These are phyloP conservation scores for Trametes coccinea DNA, from an alignment of 768 basidiomycete genomes.

Conservation along the genomic window DNA sequence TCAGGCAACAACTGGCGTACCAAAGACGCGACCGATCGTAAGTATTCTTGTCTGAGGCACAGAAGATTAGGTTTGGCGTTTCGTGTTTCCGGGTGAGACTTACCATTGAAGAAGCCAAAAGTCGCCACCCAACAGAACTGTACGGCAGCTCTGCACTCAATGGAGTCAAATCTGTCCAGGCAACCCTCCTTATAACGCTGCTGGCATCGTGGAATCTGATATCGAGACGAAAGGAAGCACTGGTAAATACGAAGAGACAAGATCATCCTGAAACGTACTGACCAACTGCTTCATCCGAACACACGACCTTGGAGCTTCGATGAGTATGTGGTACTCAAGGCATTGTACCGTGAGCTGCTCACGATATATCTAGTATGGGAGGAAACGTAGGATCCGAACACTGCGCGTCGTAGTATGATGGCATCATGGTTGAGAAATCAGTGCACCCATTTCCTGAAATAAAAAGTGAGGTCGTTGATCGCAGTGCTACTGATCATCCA, in stretches of 20 bases:
- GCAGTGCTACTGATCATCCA: not conserved
- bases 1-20: not conserved
- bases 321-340: not conserved
- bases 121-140: constrained; percentile 40
- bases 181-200: constrained; percentile 42
- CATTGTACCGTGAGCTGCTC: not conserved
- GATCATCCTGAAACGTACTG: constrained; percentile 4
- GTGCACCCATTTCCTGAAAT: constrained; percentile 46
- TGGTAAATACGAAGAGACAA: not conserved
- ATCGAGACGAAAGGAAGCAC: not conserved
- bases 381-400: constrained; percentile 49
- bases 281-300: constrained; percentile 47
- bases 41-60: not conserved
- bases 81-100: not conserved
- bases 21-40: constrained; percentile 15
- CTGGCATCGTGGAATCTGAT: constrained; percentile 46
- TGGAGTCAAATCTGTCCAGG: constrained; percentile 43
- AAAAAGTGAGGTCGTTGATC: not conserved
- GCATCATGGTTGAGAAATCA: constrained; percentile 39
- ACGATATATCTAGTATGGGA: constrained; percentile 51
- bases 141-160: constrained; percentile 44
- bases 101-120: constrained; percentile 32
- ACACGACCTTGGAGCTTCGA: constrained; percentile 33
- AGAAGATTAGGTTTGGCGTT: not conserved
- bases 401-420: constrained; percentile 52